A percentile compares a stretch with the other conserved stretches of the same genome.
These are phyloP conservation scores for Coemansia sp. DNA, from an alignment of 192 early-diverging fungal genomes.

Conservation along the genomic window DNA sequence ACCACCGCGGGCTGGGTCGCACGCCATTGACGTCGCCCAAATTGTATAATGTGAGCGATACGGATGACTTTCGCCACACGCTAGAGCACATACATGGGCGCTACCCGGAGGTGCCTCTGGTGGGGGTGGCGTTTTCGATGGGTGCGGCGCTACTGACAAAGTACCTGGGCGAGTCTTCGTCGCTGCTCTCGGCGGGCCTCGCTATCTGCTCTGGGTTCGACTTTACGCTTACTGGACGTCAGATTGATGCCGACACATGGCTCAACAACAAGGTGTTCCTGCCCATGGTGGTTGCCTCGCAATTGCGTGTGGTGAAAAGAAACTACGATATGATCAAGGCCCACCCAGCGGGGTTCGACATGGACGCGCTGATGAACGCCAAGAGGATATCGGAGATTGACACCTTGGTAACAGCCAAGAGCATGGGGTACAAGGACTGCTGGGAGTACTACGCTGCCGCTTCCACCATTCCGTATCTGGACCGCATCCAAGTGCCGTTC, in stretches of 20 bases:
- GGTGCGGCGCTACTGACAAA: slow-evolving; percentile 85
- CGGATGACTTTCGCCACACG: slow-evolving; percentile 58
- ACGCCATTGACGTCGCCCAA: slow-evolving; percentile 43
- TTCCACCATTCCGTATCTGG: slow-evolving; percentile 50
- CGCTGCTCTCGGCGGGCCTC: slow-evolving; percentile 61
- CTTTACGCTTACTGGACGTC: slow-evolving; percentile 44
- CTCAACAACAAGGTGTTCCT: slow-evolving; percentile 52
- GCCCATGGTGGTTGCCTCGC: slow-evolving; percentile 40
- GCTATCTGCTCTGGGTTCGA: slow-evolving; percentile 79
- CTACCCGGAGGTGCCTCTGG: slow-evolving; percentile 59
- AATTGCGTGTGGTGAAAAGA: slow-evolving; percentile 34
- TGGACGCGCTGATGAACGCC: slow-evolving; percentile 49
- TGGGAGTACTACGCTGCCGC: slow-evolving; percentile 69
- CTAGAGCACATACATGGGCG: slow-evolving; percentile 24
- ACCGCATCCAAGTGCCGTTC: slow-evolving; percentile 64
- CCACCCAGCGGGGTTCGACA: slow-evolving; percentile 26
- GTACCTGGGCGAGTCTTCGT: slow-evolving; percentile 72
- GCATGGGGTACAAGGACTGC: slow-evolving; percentile 71
- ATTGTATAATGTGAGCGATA: slow-evolving; percentile 68
- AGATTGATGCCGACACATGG: slow-evolving; percentile 43
- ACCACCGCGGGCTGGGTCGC: slow-evolving; percentile 11
- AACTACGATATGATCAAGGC: slow-evolving; percentile 35
- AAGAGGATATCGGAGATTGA: slow-evolving; percentile 74
- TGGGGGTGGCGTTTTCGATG: slow-evolving; percentile 79
- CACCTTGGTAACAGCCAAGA: slow-evolving; percentile 58